Base-by-base conservation (phyloP, 2,329 filamentous ascomycete genomes). In the Thielaviopsis populi region DNA sequence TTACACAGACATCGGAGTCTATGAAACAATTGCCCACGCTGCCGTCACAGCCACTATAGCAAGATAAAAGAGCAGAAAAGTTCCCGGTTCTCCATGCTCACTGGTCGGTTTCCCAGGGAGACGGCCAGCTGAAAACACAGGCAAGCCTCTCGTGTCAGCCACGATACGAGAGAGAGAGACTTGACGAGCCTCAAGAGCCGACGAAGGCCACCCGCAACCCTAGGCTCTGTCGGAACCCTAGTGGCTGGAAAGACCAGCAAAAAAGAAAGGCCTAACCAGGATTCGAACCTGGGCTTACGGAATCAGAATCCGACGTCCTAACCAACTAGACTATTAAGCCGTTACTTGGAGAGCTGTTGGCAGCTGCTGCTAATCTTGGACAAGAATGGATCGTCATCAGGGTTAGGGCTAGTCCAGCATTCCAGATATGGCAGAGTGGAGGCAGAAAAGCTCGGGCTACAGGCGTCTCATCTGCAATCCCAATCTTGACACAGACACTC, bases 401-500 rank as follows among this genome's bases (percentile, higher is more conserved):
- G 7, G 46, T 4, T 15, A 27, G 15, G 19, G n/a, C 40, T 33
- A 48, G 17, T n/a, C 59, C 19, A 64, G 19, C 61, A 40, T 4
- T 22, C 42, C 33, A 37, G 33, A 37, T 8, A 8, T 22, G 22
- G 3, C 19, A 19, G 11, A 41, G 37, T 17, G 19, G 8, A 2
- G 59, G 22, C 1, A 83, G 70, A 61, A 89, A 87, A 0, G 79
- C 80, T 86, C 86, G 89, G 0, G 84, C 82, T 4, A 88, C 73
- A 0, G 80, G 77, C 1, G 73, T 78, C 0, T 75, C 77, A 19
- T 79, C 75, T 1, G 72, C 69, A 0, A 75, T 70, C 62, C 78
- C 69, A 0, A 75, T 70, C 62, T 78, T 77, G 22, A 84, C 72
- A 1, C 76, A 74, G 43, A 76, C 70, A 66, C 75, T 81, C 1